These are phyloP conservation scores for Calonectria pseudoturangicola DNA, from an alignment of 2,329 filamentous ascomycete genomes.

Conservation along the genomic window DNA sequence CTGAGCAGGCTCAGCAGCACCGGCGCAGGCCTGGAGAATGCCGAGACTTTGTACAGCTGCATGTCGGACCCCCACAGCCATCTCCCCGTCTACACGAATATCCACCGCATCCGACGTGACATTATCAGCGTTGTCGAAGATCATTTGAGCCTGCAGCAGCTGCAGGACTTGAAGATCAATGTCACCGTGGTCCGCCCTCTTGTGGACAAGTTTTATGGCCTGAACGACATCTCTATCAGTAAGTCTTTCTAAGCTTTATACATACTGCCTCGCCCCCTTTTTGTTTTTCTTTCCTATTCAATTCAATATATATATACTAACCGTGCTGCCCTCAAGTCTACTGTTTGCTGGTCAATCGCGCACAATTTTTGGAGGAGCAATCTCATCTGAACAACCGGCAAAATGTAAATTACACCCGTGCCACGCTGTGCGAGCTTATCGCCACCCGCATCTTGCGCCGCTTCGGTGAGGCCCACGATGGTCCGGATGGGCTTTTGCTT, in stretches of 20 bases:
- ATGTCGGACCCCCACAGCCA: conserved; percentile 75
- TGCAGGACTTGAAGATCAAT: conserved; percentile 88
- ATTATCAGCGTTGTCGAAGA: conserved; percentile 78
- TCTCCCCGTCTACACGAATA: conserved; percentile 85
- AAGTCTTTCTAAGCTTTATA: conserved; percentile 49
- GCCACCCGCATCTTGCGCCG: conserved; percentile 85
- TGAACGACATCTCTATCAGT: conserved; percentile 87
- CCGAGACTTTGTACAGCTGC: conserved; percentile 69
- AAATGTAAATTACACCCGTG: conserved; percentile 86
- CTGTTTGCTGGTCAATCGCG: conserved; percentile 87
- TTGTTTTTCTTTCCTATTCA: too few species aligned
- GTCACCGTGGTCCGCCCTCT: conserved; percentile 85
- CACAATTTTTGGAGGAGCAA: conserved; percentile 87
- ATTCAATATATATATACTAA: conserved; percentile 26
- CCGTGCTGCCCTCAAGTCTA: conserved; percentile 72
- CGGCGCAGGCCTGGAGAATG: conserved; percentile 52
- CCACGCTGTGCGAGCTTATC: conserved; percentile 86
- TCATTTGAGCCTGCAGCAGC: conserved; percentile 81
- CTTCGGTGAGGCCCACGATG: conserved; percentile 86
- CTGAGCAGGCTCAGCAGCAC: conserved; percentile 56
- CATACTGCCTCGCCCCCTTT: background rate
- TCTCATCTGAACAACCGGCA: conserved; percentile 84
- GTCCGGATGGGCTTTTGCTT: conserved; percentile 81
- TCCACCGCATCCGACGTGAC: conserved; percentile 81
- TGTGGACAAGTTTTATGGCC: conserved; percentile 88